A percentile compares a stretch with the other conserved stretches of the same genome.
These are phyloP conservation scores for Crithidia sp. DNA, from an alignment of 208 protist species.

Conservation along the genomic window DNA sequence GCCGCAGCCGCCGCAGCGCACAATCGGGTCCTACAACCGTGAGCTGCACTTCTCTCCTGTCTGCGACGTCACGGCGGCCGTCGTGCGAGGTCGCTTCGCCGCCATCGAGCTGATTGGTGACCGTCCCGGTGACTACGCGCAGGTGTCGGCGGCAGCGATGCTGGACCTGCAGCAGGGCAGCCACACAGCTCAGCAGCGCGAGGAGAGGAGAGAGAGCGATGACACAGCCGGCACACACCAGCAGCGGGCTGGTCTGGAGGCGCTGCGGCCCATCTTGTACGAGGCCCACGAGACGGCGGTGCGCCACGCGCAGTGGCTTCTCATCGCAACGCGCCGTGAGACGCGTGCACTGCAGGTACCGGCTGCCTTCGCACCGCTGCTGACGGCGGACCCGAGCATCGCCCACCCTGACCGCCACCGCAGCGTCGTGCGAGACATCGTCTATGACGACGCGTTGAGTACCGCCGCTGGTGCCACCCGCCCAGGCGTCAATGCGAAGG, in stretches of 20 bases:
- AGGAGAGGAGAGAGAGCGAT: neutral
- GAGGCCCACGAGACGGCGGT: conserved; percentile 54
- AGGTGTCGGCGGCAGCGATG: conserved; percentile 57
- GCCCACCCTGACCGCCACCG: conserved; percentile 69
- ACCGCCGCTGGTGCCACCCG: neutral
- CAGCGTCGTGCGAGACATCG: conserved; percentile 33
- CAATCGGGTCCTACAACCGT: conserved; percentile 45
- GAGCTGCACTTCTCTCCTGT: conserved; percentile 45
- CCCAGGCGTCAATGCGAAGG: neutral
- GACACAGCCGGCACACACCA: neutral
- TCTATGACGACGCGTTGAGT: conserved; percentile 11
- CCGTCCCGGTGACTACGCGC: conserved; percentile 69
- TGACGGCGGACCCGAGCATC: conserved; percentile 70
- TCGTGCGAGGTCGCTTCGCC: conserved; percentile 61
- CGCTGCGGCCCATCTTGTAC: conserved; percentile 69
- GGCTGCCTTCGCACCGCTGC: conserved; percentile 62
- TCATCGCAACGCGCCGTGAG: conserved; percentile 56
- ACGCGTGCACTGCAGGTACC: conserved; percentile 56
- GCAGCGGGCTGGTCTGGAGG: conserved; percentile 12
- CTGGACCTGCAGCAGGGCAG: conserved; percentile 20
- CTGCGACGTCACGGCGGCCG: conserved; percentile 55
- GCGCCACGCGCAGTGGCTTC: conserved; percentile 47
- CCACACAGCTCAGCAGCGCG: no score
- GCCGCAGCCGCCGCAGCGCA: conserved; percentile 3
- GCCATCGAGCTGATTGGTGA: conserved; percentile 86